These are phyloP conservation scores for Russula emetica DNA, from an alignment of 768 basidiomycete genomes.

Conservation along the genomic window DNA sequence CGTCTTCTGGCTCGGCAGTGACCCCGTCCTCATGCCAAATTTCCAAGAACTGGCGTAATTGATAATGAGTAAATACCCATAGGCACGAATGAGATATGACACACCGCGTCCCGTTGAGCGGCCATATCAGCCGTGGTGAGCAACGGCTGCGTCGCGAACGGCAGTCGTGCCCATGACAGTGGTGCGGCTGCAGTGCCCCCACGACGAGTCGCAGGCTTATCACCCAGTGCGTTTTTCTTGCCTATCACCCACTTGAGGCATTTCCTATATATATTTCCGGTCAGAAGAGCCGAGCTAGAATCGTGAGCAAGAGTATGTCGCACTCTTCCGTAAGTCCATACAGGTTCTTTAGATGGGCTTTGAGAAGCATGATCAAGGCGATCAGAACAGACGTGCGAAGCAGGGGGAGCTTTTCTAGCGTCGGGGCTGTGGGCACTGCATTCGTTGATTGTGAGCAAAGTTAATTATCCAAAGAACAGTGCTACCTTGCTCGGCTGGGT, in stretches of 20 bases:
- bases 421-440: neutral
- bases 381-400: slow-evolving; percentile 72
- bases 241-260: slow-evolving; percentile 80
- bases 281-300: neutral
- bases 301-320: slow-evolving; percentile 38
- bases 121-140: slow-evolving; percentile 57
- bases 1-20: slow-evolving; percentile 51
- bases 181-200: slow-evolving; percentile 55
- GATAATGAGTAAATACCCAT: neutral
- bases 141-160: slow-evolving; percentile 59
- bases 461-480: neutral
- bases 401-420: slow-evolving; percentile 32
- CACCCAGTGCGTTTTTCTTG: slow-evolving; percentile 88
- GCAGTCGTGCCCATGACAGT: slow-evolving; percentile 70
- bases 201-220: slow-evolving; percentile 67
- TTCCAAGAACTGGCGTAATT: slow-evolving; percentile 55
- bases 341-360: slow-evolving; percentile 74
- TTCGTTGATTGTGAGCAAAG: neutral
- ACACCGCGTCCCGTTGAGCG: slow-evolving; percentile 59
- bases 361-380: slow-evolving; percentile 82
- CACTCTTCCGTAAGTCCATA: slow-evolving; percentile 93
- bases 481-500: slow-evolving; percentile 6
- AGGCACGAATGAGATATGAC: slow-evolving; percentile 22
- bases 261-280: slow-evolving; percentile 53
- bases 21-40: slow-evolving; percentile 83